These are phyloP conservation scores for Pneumocystis canis DNA, from an alignment of 1,139 yeast species.

Conservation along the genomic window DNA sequence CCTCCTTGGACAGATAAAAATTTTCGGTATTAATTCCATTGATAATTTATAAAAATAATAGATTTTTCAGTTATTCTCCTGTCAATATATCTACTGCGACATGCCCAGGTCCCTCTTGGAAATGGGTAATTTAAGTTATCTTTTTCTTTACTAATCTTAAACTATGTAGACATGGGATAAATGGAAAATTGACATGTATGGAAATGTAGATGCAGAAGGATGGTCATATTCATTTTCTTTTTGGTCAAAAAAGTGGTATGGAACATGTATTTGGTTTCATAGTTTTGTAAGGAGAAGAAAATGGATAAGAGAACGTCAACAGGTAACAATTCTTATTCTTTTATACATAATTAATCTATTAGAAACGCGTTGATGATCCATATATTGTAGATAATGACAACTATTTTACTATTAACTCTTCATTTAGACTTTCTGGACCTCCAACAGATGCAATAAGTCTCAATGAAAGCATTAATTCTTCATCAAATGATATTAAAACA, in stretches of 20 bases:
- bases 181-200: conserved; percentile 61
- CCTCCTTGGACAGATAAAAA: conserved; percentile 18
- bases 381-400: conserved; percentile 1
- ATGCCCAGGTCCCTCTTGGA: conserved; percentile 54
- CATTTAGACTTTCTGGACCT: conserved; percentile 1
- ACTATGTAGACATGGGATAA: conserved; percentile 34
- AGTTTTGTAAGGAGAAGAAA: conserved; percentile 30
- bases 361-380: conserved; percentile 1
- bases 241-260: conserved; percentile 27
- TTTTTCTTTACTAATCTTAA: neutral
- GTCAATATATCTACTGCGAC: conserved; percentile 35
- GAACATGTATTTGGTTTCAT: conserved; percentile 27
- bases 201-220: conserved; percentile 64
- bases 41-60: conserved; percentile 1
- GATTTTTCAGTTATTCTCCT: conserved; percentile 20
- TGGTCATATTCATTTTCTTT: conserved; percentile 47
- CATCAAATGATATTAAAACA: neutral
- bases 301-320: conserved; percentile 28
- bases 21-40: conserved; percentile 8
- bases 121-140: conserved; percentile 32
- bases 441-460: neutral
- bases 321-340: neutral
- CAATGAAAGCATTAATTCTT: neutral
- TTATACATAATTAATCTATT: neutral
- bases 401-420: neutral